Conservation (phyloP, 2,329 filamentous ascomycete genomes). For the Cyphellophora europaea region DNA sequence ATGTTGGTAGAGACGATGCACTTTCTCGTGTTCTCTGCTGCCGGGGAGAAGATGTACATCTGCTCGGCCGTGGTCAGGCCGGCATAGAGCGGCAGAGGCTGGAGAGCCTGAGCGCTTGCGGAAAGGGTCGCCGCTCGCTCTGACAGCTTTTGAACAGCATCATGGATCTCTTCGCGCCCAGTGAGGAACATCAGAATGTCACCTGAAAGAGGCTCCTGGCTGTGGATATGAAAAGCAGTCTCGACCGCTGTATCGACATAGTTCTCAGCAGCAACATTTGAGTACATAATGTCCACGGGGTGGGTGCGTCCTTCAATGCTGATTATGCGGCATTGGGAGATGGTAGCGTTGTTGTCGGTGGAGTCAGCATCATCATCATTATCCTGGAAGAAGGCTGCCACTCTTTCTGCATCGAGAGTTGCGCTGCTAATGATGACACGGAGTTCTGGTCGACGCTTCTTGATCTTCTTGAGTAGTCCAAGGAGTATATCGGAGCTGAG, state of each 20-base stretch:
- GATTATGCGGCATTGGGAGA: conserved; percentile 55
- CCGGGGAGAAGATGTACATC: conserved; percentile 85
- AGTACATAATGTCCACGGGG: conserved; percentile 77
- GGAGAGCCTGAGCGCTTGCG: conserved; percentile 49
- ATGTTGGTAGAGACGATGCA: conserved; percentile 94
- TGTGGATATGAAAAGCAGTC: conserved; percentile 81
- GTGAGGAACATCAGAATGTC: conserved; percentile 90
- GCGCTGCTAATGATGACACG: conserved; percentile 88
- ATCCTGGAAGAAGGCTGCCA: conserved; percentile 65
- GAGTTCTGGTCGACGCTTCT: conserved; percentile 67
- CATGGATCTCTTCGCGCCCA: conserved; percentile 86
- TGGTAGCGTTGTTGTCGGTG: conserved; percentile 22
- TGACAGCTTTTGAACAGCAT: conserved; percentile 65
- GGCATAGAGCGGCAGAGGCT: conserved; percentile 75
- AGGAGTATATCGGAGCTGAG: conserved; percentile 86
- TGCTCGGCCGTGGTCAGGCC: conserved; percentile 85
- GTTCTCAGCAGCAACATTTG: conserved; percentile 68
- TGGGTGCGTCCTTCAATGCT: conserved; percentile 81
- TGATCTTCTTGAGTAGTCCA: conserved; percentile 83
- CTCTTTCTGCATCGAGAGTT: conserved; percentile 81
- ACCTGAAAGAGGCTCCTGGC: conserved; percentile 62
- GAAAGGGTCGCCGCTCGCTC: conserved; percentile 60
- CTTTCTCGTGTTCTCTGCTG: conserved; percentile 74
- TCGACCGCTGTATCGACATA: conserved; percentile 77
- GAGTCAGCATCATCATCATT: conserved; percentile 27